Base-by-base conservation (phyloP, 495 filamentous ascomycete genomes). In the Aspergillus avenaceus region DNA sequence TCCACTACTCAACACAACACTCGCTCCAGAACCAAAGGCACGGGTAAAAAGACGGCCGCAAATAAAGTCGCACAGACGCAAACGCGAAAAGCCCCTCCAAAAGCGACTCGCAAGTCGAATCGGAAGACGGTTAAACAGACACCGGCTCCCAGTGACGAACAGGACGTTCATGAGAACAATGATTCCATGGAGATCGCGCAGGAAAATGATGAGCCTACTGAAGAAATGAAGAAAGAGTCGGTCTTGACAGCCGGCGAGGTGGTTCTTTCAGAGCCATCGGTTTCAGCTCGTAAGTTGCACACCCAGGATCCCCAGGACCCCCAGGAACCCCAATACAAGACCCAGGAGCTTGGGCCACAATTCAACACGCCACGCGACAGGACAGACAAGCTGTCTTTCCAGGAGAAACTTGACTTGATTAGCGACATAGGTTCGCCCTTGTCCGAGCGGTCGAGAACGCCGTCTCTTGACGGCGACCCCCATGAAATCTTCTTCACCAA, bases 11-110 rank as follows among this genome's bases (percentile, higher is more conserved):
- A 62, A 28, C 23, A 50, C 31, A 25, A 53, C 1, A 45, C 53
- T 38, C 59, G 52, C 2, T 21, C 53, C 13, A 58, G 49, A 36
- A n/a, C 18, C 12, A 47, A 55, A 24, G 55, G 59, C 19, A 45
- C 48, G n/a, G 25, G 23, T n/a, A 59, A 46, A 18, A 59, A 52
- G 36, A 45, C 51, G 4, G 36, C 46, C 28, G 50, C 46, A 1
- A 53, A 47, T 9, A 55, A 41, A 37, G 9, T 27, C 1, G 34
- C 34, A 13, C 55, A 55, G 51, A n/a, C 38, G 9, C 34, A 48
- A 22, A 38, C 47, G 3, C 50, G 11, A 14, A 52, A 56, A 45
- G 19, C 34, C 21, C 5, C 54, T 11, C 38, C 38, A 25, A 52
- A 28, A 23, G 45, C 21, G 34, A 46, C 41, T 25, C 45, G 26